phyloP scores from a whole-genome alignment of 495 filamentous ascomycete genomes.

The Sabuloglossum arenarium region DNA sequence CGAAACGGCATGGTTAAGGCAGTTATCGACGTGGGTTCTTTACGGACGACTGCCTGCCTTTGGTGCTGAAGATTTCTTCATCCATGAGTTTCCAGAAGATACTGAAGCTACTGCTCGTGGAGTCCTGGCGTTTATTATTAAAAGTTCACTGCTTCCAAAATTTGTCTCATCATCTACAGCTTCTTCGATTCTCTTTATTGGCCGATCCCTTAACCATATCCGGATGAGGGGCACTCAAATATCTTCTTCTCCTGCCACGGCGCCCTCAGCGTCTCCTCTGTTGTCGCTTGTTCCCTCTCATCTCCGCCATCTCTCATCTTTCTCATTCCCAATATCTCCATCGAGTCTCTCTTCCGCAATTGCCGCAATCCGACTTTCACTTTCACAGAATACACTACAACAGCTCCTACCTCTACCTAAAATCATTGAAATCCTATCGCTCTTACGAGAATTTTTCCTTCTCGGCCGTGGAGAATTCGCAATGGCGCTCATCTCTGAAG shows the following conservation, averaged over 20 bases:
- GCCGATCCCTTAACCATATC: conserved; percentile 69
- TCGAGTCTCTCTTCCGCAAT: conserved; percentile 49
- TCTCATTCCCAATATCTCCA: conserved; percentile 52
- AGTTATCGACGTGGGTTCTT: conserved; percentile 71
- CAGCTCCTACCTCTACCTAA: conserved; percentile 19
- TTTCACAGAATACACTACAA: conserved; percentile 30
- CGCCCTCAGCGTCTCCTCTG: conserved; percentile 28
- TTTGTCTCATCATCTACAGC: conserved; percentile 62
- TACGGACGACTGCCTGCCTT: conserved; percentile 64
- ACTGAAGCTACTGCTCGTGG: conserved; percentile 16
- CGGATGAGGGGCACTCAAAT: conserved; percentile 23
- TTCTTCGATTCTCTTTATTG: conserved; percentile 74
- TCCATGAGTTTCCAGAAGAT: conserved; percentile 19
- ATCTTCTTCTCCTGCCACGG: conserved; percentile 11
- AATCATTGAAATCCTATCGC: conserved; percentile 52
- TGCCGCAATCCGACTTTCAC: conserved; percentile 50
- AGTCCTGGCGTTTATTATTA: conserved; percentile 24
- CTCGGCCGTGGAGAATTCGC: conserved; percentile 82
- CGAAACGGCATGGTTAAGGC: conserved; percentile 79
- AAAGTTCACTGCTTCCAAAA: conserved; percentile 39
- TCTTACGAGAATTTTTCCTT: conserved; percentile 74
- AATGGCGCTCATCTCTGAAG: conserved; percentile 62
- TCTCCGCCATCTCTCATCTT: conserved; percentile 43
- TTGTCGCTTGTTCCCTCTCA: conserved; percentile 50
- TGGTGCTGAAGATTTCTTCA: conserved; percentile 64